Conservation (phyloP, 2,329 filamentous ascomycete species). For the Calonectria leucothoes region DNA sequence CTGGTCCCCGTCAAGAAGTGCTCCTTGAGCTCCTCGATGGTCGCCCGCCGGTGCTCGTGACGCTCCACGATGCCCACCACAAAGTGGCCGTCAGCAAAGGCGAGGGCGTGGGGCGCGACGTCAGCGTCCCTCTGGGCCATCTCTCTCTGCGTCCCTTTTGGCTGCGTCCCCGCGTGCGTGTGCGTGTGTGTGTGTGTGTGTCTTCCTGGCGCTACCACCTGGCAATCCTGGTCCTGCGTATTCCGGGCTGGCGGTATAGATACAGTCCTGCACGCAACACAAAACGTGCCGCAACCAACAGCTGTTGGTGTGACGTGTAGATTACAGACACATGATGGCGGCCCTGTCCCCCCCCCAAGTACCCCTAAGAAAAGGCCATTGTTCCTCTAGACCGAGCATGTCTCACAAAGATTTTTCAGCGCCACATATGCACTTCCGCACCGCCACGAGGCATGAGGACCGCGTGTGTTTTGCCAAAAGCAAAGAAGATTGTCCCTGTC, state of each 20-base stretch:
- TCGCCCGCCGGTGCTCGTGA: neutral
- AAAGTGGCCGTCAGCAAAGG: neutral
- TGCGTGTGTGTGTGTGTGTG: too few relatives aligned
- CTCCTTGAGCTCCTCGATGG: neutral
- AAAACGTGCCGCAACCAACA: neutral
- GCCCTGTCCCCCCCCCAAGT: too few relatives aligned
- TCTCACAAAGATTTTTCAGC: neutral
- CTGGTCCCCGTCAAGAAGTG: neutral
- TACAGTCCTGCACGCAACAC: neutral
- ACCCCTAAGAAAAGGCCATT: neutral
- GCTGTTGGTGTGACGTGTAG: neutral
- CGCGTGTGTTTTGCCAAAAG: neutral
- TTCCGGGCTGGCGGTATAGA: too few relatives aligned
- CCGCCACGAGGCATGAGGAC: neutral
- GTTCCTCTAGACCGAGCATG: neutral
- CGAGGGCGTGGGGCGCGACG: neutral
- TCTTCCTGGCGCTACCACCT: too few relatives aligned
- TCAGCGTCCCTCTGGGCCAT: neutral
- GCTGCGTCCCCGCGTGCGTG: too few relatives aligned
- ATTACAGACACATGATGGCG: too few relatives aligned
- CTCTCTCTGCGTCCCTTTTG: too few relatives aligned
- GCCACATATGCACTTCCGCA: neutral
- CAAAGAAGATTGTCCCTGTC: neutral
- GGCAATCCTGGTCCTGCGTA: too few relatives aligned
- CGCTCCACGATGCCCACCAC: neutral